These are phyloP conservation scores for Plasmopara viticola DNA, from an alignment of 352 stramenopile species.

Conservation along the genomic window DNA sequence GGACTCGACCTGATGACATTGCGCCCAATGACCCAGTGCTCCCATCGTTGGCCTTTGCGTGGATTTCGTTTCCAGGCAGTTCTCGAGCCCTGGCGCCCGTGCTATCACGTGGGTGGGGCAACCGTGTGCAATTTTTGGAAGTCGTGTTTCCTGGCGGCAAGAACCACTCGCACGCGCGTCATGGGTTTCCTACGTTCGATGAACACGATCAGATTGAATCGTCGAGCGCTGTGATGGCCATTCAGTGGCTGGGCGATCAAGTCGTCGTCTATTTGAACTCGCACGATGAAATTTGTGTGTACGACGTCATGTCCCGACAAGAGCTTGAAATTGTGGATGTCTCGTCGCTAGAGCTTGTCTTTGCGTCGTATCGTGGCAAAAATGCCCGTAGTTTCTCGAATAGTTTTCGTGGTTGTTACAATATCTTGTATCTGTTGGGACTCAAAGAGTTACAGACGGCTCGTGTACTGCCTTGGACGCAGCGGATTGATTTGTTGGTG, in stretches of 20 bases:
- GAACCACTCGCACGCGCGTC: conserved; percentile 65
- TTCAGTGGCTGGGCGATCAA: conserved; percentile 95
- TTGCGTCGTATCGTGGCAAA: conserved; percentile 87
- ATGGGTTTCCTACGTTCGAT: conserved; percentile 92
- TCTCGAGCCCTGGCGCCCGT: conserved; percentile 82
- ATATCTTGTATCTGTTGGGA: conserved; percentile 90
- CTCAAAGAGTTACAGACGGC: conserved; percentile 90
- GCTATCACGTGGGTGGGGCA: conserved; percentile 90
- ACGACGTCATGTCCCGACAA: conserved; percentile 94
- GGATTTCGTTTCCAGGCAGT: conserved; percentile 86
- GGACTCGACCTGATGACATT: conserved; percentile 80
- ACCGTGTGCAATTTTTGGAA: conserved; percentile 90
- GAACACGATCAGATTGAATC: conserved; percentile 91
- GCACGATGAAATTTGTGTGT: conserved; percentile 94
- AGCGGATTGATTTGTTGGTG: conserved; percentile 92
- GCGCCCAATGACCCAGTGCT: conserved; percentile 67
- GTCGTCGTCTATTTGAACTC: conserved; percentile 93
- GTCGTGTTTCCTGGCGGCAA: conserved; percentile 72
- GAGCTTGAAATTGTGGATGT: conserved; percentile 94
- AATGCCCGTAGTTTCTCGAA: conserved; percentile 77
- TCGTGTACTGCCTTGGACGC: conserved; percentile 87
- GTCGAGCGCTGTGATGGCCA: conserved; percentile 84
- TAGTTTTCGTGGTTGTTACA: conserved; percentile 90
- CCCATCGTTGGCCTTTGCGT: conserved; percentile 92
- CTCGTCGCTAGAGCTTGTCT: conserved; percentile 89